Evolutionary conservation across 2,329 filamentous ascomycete genomes (phyloP).

Genomic region (Exophiala xenobiotica): DNA sequence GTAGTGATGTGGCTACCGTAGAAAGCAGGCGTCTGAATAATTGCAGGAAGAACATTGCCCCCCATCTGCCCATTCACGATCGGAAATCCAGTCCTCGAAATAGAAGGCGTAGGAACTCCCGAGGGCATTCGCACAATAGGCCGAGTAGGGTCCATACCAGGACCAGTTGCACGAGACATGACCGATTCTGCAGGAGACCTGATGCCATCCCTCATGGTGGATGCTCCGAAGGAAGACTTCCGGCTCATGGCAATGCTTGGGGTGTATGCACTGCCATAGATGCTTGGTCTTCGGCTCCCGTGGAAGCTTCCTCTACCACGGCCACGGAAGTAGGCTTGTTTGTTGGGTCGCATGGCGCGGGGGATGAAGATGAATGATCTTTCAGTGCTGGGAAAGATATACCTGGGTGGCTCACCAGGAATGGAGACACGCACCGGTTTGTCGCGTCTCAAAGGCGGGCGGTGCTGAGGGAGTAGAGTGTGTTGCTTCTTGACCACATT

Average conservation of each 20-base stretch:
- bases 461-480: constrained; percentile 89
- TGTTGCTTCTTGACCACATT: constrained; percentile 84
- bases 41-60: constrained; percentile 47
- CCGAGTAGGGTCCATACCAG: constrained; percentile 56
- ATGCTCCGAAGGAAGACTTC: constrained; percentile 68
- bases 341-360: constrained; percentile 86
- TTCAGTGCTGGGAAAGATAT: constrained; percentile 86
- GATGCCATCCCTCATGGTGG: constrained; percentile 64
- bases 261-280: constrained; percentile 81
- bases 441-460: constrained; percentile 88
- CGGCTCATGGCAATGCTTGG: constrained; percentile 86
- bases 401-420: constrained; percentile 71
- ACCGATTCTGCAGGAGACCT: constrained; percentile 79
- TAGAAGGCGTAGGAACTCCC: constrained; percentile 38
- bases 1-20: constrained; percentile 60
- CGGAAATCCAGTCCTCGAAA: constrained; percentile 14
- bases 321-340: constrained; percentile 68
- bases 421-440: constrained; percentile 94
- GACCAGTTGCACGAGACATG: constrained; percentile 63
- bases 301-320: constrained; percentile 72
- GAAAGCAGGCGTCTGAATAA: constrained; percentile 57
- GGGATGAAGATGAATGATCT: constrained; percentile 98
- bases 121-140: constrained; percentile 85
- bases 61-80: constrained; percentile 15
- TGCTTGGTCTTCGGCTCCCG: constrained; percentile 74